Conservation (phyloP, 1,139 yeast genomes). For the Scheffersomyces quercinus region DNA sequence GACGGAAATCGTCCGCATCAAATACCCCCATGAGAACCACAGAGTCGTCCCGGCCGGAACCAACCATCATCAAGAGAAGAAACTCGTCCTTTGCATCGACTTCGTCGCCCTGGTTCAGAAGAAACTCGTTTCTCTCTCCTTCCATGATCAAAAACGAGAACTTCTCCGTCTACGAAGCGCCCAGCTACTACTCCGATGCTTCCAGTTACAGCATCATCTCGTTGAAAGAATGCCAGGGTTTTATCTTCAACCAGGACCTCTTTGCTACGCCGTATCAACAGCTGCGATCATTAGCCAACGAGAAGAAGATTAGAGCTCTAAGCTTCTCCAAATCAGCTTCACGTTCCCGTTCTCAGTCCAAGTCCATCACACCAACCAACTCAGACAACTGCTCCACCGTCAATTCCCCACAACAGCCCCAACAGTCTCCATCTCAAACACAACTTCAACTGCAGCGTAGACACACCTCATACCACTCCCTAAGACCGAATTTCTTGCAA, state of each 20-base stretch:
- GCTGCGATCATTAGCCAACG: constrained; percentile 46
- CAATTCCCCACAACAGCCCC: background rate
- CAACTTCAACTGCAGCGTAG: constrained; percentile 18
- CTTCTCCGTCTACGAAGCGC: constrained; percentile 56
- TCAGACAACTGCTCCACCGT: background rate
- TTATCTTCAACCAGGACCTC: constrained; percentile 70
- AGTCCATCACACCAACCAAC: background rate
- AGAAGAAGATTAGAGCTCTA: constrained; percentile 29
- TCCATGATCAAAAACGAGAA: constrained; percentile 65
- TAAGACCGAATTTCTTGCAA: constrained; percentile 24
- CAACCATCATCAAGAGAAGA: constrained; percentile 22
- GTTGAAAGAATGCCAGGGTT: constrained; percentile 69
- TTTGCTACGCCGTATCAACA: constrained; percentile 71
- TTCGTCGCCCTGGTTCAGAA: constrained; percentile 56
- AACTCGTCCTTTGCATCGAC: constrained; percentile 48
- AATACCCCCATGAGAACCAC: background rate
- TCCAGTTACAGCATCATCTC: constrained; percentile 43
- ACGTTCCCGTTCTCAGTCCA: background rate
- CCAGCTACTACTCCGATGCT: constrained; percentile 29
- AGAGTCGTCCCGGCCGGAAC: constrained; percentile 11
- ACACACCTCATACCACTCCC: constrained; percentile 35
- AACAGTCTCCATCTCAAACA: background rate
- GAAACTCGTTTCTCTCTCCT: constrained; percentile 60
- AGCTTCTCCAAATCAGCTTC: constrained; percentile 19
- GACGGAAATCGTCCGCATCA: too few species aligned